Evolutionary conservation across 2,329 filamentous ascomycete species (phyloP), one percentile per base, ranked within the genome.

Genomic region (Pseudogymnoascus destructans): DNA sequence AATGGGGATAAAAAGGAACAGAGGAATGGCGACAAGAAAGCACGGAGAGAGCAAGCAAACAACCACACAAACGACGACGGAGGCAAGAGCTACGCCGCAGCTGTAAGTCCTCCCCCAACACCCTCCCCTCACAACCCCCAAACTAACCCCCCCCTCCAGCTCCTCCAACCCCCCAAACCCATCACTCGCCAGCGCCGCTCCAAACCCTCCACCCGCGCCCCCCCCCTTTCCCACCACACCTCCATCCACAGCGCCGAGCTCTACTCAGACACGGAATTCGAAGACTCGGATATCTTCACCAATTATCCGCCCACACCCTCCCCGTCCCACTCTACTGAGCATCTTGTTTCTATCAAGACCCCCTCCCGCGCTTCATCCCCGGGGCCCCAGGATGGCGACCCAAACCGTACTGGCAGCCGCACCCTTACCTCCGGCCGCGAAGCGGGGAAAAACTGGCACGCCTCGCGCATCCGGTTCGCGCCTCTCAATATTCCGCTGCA

Each of bases 381-480:
- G 5, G 9, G 19, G n/a, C 11, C 11, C 42, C 25, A n/a, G 1
- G 6, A 13, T 5, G n/a, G 5, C 19, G 17, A 15, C 1, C 11
- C 5, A 11, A 27, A 49, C 19, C 11, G 8, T 3, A 9, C 4
- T 7, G 25, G 27, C 27, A 30, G 8, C 9, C 27, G 42, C 19
- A 49, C 42, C 1, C 61, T 70, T 36, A 64, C 64, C 15, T 65
- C 64, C 59, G 68, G 68, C 21, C 61, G 62, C n/a, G 64, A 66
- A 58, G 66, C 68, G 23, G 68, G 67, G n/a, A 64, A 69, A 54
- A 60, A 66, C 57, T 70, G 68, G 68, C 60, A 68, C 27, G 63
- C 58, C 8, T 68, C 68, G 54, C 74, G 85, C 36, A 88, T 96
- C 65, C 83, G 87, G 62, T 96, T 89, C 77, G 93, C 91, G 5